Base-by-base conservation (phyloP, 495 filamentous ascomycete genomes). In the Chlorociboria aeruginascens region DNA sequence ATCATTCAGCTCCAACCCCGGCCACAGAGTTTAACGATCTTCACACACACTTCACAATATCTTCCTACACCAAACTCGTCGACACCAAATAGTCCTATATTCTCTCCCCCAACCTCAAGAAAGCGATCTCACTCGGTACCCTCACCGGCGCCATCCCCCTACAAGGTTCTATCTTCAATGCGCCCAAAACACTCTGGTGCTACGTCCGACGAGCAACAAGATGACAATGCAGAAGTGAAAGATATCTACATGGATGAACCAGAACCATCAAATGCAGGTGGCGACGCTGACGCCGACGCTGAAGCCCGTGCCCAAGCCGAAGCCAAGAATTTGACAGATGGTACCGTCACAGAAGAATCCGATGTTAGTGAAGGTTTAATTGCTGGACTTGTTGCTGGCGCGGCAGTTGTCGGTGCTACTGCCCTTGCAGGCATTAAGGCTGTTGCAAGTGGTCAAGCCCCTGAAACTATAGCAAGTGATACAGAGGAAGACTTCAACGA, bases 11-110 rank as follows among this genome's bases (percentile, higher is more conserved):
- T 17, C 7, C 13, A 20, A 11, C 65, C 69, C 41, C 74, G 82
- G 12, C 82, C 81, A 13, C 79, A 75, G 45, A 87, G 84, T 59
- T 59, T 81, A 55, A 71, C 77, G 57, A 60, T 79, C 32, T 68
- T 77, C 11, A 40, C 38, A 3, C 28, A 46, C 13, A 28, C 25
- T 6, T 35, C 11, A 2, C 16, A 34, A 14, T 46, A 53, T 7
- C 54, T 59, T 6, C 57, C 62, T 3, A 67, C 59, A 16, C 67
- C 65, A 7, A 61, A 60, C 4, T 56, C 59, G 8, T 67, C 68
- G 13, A 29, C 33, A 10, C 58, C 54, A 11, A 42, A 54, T 3
- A 48, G 53, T 3, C 53, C 56, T 10, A 53, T 28, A 40, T 52
- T 40, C 40, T 61, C 13, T 48, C 50, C 45, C 52, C 61, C 41